phyloP scores from a whole-genome alignment of 345 rosid species.

The Stellera chamaejasme region DNA sequence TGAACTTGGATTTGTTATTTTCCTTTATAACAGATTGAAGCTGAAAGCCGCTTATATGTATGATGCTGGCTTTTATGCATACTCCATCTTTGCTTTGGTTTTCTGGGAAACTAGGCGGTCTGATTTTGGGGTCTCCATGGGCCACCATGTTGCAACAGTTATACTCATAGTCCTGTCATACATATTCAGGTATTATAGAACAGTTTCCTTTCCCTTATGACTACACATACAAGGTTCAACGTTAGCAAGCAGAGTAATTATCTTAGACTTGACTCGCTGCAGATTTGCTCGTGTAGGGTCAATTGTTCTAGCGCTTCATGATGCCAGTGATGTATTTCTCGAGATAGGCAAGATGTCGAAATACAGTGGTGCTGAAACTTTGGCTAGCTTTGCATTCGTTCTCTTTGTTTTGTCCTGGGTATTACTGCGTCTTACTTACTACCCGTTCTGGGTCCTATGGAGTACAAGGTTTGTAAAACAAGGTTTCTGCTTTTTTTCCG shows the following conservation, averaged over 20 bases:
- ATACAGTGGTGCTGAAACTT: conserved; percentile 71
- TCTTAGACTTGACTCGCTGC: conserved; percentile 15
- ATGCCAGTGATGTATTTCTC: conserved; percentile 86
- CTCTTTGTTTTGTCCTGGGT: conserved; percentile 86
- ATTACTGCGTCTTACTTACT: conserved; percentile 81
- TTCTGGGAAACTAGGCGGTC: conserved; percentile 99
- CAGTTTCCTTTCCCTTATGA: not conserved
- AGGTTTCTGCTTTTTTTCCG: conserved; percentile 5
- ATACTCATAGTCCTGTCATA: conserved; percentile 80
- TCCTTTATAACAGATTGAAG: conserved; percentile 56
- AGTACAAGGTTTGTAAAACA: conserved; percentile 76
- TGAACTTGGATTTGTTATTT: conserved; percentile 8
- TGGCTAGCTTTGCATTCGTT: conserved; percentile 69
- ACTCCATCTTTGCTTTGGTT: conserved; percentile 90
- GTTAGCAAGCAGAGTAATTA: not conserved
- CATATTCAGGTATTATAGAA: conserved; percentile 47
- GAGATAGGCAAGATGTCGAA: conserved; percentile 97
- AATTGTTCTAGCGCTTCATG: conserved; percentile 89
- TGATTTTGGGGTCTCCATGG: conserved; percentile 96
- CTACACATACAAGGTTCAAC: not conserved
- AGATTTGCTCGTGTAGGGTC: conserved; percentile 95
- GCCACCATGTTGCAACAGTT: conserved; percentile 87
- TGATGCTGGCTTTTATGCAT: conserved; percentile 90
- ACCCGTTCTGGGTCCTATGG: conserved; percentile 97
- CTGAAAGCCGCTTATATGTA: conserved; percentile 81